These are phyloP conservation scores for Moelleriella libera DNA, from an alignment of 2,329 filamentous ascomycete species.

Conservation along the genomic window DNA sequence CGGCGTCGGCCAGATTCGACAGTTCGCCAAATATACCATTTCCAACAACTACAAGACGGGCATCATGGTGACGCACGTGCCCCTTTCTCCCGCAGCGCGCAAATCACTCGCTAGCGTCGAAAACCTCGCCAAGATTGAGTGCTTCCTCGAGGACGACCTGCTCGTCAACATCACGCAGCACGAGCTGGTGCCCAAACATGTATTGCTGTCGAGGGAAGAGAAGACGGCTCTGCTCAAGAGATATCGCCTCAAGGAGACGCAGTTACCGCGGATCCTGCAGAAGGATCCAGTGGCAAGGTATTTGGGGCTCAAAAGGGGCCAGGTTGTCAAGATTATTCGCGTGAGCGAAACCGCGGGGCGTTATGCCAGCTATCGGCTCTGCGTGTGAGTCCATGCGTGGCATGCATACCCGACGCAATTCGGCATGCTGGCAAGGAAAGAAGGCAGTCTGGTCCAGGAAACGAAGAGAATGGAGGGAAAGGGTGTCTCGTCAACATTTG, in stretches of 20 bases:
- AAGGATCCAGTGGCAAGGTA: conserved; percentile 90
- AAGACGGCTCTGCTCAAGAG: conserved; percentile 73
- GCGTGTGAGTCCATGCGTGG: conserved; percentile 27
- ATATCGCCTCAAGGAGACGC: conserved; percentile 94
- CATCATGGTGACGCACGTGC: conserved; percentile 73
- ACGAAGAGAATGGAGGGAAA: too few relatives aligned
- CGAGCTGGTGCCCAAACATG: conserved; percentile 88
- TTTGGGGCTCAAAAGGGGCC: conserved; percentile 74
- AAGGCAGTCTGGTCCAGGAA: too few relatives aligned
- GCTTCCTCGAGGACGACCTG: conserved; percentile 90
- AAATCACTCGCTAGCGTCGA: conserved; percentile 72
- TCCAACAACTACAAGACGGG: conserved; percentile 76
- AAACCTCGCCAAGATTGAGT: conserved; percentile 70
- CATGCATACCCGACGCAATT: neutral
- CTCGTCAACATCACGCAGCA: conserved; percentile 97
- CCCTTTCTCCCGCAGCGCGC: conserved; percentile 74
- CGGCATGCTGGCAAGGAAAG: neutral
- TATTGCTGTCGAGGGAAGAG: conserved; percentile 80
- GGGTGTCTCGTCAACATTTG: too few relatives aligned
- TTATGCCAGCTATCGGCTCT: conserved; percentile 84
- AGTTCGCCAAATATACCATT: conserved; percentile 71
- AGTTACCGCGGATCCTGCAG: conserved; percentile 81
- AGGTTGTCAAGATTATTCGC: conserved; percentile 97
- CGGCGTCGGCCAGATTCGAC: conserved; percentile 83
- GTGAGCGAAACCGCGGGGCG: conserved; percentile 89